A percentile compares a stretch with the other conserved stretches of the same genome.
These are phyloP conservation scores for Candida khao-thaluensis DNA, from an alignment of 805 yeast genomes.

Conservation along the genomic window DNA sequence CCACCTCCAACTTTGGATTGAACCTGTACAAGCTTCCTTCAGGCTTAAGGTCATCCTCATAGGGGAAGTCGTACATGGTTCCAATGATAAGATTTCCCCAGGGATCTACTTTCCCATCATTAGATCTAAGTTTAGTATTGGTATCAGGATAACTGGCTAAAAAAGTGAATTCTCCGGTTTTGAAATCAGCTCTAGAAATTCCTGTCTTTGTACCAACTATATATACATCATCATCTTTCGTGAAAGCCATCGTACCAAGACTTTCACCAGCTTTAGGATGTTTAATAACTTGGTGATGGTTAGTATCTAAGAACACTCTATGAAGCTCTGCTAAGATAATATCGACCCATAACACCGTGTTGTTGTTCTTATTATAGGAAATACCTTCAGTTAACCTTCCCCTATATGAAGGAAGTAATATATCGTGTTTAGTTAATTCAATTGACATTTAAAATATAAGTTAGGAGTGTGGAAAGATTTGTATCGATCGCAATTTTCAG, in stretches of 20 bases:
- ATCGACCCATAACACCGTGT: constrained; percentile 50
- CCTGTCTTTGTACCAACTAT: constrained; percentile 67
- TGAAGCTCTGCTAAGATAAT: constrained; percentile 41
- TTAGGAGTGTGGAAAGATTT: neutral
- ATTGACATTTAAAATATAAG: constrained; percentile 8
- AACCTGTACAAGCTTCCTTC: constrained; percentile 52
- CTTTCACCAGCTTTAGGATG: constrained; percentile 38
- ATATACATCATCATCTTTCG: constrained; percentile 52
- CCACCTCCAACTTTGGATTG: constrained; percentile 29
- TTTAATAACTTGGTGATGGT: constrained; percentile 37
- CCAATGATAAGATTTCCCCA: constrained; percentile 80
- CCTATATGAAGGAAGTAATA: constrained; percentile 29
- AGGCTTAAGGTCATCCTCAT: constrained; percentile 20
- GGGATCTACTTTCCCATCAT: constrained; percentile 81
- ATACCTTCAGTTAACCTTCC: constrained; percentile 65
- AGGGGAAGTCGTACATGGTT: constrained; percentile 61
- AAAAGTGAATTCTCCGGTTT: constrained; percentile 30
- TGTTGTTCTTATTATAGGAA: constrained; percentile 56
- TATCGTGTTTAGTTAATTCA: constrained; percentile 17
- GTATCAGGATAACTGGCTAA: constrained; percentile 36
- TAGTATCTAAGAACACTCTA: constrained; percentile 24
- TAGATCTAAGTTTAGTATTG: constrained; percentile 46
- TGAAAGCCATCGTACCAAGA: constrained; percentile 73
- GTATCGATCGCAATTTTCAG: too few relatives aligned
- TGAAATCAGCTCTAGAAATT: constrained; percentile 53